Base-by-base conservation (phyloP, 1,139 yeast species). In the Magnusiomyces ingens region DNA sequence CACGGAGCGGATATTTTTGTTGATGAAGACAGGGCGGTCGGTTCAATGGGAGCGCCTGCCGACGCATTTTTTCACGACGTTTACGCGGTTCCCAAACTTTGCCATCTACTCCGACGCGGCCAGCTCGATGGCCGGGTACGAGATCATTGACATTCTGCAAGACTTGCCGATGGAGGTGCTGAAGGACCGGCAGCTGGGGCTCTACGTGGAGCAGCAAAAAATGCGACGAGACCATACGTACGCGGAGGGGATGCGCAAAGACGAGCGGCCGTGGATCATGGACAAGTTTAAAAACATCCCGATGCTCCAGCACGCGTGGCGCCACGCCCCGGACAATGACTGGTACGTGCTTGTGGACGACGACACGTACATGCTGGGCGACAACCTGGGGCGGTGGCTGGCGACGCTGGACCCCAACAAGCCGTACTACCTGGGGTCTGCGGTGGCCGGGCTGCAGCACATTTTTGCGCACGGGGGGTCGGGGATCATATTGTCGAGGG, bases 281-380 rank as follows among this genome's bases (percentile, higher is more conserved):
- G 75, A 71, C 60, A 63, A 64, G 58, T 69, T 62, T 61, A 71
- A 71, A 57, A 70, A 70, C 57, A 55, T 71, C 29, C 75, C 75
- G 13, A 71, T 71, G 67, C 62, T 68, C 19, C 60, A 60, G 10
- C 70, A 70, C 46, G 74, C 73, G 1, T 71, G 65, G 60, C 44
- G 52, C n/a, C 52, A 51, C 3, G 58, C 66, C 13, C 71, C 71
- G 10, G 54, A 60, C 6, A 38, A 44, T n/a, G 68, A 69, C 45
- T 71, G 74, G 74, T 71, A 64, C 57, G 56, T 70, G 37, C 64
- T 71, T 58, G 66, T 70, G 57, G 74, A 71, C 54, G 74, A 65
- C 21, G 74, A 71, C 55, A 61, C 71, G 5, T 71, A 62, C 55
- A 54, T 70, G 32, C 51, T 68, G 52, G 59, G 63, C 55, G 68